Evolutionary conservation across 306 rosid species (phyloP).

Genomic region (Glycine soja): DNA sequence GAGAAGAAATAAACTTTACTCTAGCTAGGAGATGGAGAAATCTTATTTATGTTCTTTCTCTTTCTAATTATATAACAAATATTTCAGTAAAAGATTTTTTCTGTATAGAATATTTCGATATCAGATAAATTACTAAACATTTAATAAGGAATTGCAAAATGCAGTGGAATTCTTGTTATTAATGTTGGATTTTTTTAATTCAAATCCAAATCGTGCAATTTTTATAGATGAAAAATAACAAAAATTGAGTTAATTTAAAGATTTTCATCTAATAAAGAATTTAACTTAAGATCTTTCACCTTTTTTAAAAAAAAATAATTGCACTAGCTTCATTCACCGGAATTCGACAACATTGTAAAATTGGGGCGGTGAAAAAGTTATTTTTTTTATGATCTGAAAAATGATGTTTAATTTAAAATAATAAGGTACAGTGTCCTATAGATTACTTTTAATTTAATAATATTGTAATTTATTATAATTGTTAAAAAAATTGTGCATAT

Average conservation of each 20-base stretch:
- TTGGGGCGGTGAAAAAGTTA: background rate
- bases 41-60: background rate
- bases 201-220: background rate
- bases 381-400: background rate
- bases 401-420: background rate
- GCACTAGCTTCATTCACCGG: conserved; percentile 17
- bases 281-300: background rate
- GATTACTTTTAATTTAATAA: background rate
- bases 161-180: too few relatives aligned
- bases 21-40: background rate
- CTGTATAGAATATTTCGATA: too few relatives aligned
- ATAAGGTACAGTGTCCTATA: background rate
- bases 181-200: background rate
- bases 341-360: background rate
- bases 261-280: background rate
- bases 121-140: too few relatives aligned
- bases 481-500: background rate
- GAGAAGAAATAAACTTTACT: background rate
- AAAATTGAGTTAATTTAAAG: background rate
- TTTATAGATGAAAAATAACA: background rate
- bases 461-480: background rate
- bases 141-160: too few relatives aligned
- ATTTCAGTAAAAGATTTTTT: background rate
- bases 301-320: background rate
- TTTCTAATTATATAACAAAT: background rate